Evolutionary conservation across 208 protist genomes (phyloP).

Genomic region (Naegleria gruberi): DNA sequence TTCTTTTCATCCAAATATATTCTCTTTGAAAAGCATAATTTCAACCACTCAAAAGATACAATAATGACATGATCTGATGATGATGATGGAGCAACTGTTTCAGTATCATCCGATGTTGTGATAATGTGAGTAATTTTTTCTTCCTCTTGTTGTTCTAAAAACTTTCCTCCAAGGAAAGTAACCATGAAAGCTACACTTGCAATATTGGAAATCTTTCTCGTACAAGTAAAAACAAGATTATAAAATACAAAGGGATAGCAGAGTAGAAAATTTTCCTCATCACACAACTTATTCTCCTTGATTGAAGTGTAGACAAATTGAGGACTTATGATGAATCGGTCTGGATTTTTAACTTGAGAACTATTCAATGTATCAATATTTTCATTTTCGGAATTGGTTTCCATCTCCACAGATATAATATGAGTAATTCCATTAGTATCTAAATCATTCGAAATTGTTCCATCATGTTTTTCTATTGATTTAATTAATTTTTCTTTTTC

Average conservation of each 20-base stretch:
- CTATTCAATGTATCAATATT: not conserved
- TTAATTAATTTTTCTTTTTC: not conserved
- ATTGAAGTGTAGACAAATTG: not conserved
- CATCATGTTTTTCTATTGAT: not conserved
- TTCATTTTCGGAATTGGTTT: not conserved
- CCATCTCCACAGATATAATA: not conserved
- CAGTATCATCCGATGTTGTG: not conserved
- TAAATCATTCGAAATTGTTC: not conserved
- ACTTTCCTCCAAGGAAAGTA: not conserved
- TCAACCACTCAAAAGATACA: not conserved
- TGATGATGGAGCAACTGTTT: not conserved
- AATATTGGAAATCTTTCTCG: not conserved
- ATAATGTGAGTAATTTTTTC: not conserved
- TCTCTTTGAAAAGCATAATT: not conserved
- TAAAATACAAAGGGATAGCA: not conserved
- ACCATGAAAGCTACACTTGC: not conserved
- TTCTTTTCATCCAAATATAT: not conserved
- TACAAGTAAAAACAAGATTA: not conserved
- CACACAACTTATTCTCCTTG: not conserved
- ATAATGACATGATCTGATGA: not conserved
- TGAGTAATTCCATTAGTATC: not conserved
- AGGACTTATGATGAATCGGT: not conserved
- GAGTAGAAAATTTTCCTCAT: not conserved
- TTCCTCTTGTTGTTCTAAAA: not conserved
- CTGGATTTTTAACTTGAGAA: not conserved